phyloP scores from a whole-genome alignment of 1,284 basidiomycete species.

The Leccinum pachyderme region DNA sequence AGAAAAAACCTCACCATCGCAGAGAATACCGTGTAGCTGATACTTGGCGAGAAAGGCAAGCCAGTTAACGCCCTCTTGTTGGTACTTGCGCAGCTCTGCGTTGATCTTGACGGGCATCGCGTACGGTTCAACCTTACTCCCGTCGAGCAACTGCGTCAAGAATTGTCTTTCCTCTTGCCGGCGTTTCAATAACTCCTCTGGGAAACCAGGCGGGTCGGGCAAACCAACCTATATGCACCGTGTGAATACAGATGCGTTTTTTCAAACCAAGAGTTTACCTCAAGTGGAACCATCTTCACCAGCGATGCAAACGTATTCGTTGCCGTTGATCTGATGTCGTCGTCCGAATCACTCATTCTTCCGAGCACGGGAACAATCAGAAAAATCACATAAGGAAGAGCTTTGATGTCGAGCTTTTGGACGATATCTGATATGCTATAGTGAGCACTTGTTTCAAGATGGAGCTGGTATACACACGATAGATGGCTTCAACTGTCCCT shows the following conservation, averaged over 20 bases:
- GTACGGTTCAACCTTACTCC: slow-evolving; percentile 93
- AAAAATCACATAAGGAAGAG: slow-evolving; percentile 96
- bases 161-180: slow-evolving; percentile 90
- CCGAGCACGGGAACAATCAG: slow-evolving; percentile 95
- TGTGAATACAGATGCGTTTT: not conserved
- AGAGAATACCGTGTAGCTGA: slow-evolving; percentile 96
- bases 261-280: slow-evolving; percentile 49
- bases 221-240: slow-evolving; percentile 77
- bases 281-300: slow-evolving; percentile 99
- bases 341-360: slow-evolving; percentile 95
- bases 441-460: slow-evolving; percentile 8
- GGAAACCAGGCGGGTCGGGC: slow-evolving; percentile 92
- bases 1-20: slow-evolving; percentile 71
- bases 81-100: slow-evolving; percentile 94
- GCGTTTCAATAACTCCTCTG: slow-evolving; percentile 84
- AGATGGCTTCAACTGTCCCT: slow-evolving; percentile 87
- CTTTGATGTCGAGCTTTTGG: slow-evolving; percentile 89
- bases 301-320: slow-evolving; percentile 97
- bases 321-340: slow-evolving; percentile 87
- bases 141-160: slow-evolving; percentile 91
- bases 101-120: slow-evolving; percentile 86
- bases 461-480: slow-evolving; percentile 45
- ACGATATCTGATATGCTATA: slow-evolving; percentile 70
- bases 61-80: slow-evolving; percentile 99
- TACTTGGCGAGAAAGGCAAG: slow-evolving; percentile 97